Evolutionary conservation across 257 asterid genomes (phyloP), one percentile per base, ranked within the genome.

Genomic region (Rauvolfia tetraphylla): DNA sequence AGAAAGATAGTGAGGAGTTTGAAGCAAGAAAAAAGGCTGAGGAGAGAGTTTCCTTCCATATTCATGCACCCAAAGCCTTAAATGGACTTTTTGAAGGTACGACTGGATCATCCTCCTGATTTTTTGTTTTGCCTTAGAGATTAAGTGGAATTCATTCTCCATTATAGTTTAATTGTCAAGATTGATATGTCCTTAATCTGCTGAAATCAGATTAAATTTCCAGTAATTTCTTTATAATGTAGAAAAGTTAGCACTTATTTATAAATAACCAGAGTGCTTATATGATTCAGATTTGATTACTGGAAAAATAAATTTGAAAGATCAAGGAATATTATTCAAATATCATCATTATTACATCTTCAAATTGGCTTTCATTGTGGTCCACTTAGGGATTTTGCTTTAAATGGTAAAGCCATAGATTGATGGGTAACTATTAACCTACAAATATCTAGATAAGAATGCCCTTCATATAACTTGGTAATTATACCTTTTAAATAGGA

Each of bases 11-110:
- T 75, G 88, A 91, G 79, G 92, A 85, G 77, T 84, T 85, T 84
- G 95, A 83, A 78, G 91, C 88, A 78, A 84, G 80, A 62, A 79
- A 82, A 62, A 76, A 75, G 80, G 92, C 78, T 44, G 73, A 72
- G 31, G 88, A 74, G 62, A 81, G 84, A 80, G 77, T 75, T 75
- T 83, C 92, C 77, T 88, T 88, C 84, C 92, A 86, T 62, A 78
- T 73, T 67, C 92, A 85, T 63, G 83, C 82, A 33, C 78, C 90
- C 58, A 82, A 78, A 81, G 83, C 78, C 63, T 82, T 83, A 78
- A 63, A 92, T 79, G 88, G 85, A 77, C 79, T 84, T 66, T 80
- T 78, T 76, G 89, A 88, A 87, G 98, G 97, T 93, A 87, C 68
- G 74, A 68, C 68, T 79, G 53, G 69, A 77, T 73, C 67, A 67